These are phyloP conservation scores for Cladosporium sp. DNA, from an alignment of 2,329 filamentous ascomycete genomes.

Conservation along the genomic window DNA sequence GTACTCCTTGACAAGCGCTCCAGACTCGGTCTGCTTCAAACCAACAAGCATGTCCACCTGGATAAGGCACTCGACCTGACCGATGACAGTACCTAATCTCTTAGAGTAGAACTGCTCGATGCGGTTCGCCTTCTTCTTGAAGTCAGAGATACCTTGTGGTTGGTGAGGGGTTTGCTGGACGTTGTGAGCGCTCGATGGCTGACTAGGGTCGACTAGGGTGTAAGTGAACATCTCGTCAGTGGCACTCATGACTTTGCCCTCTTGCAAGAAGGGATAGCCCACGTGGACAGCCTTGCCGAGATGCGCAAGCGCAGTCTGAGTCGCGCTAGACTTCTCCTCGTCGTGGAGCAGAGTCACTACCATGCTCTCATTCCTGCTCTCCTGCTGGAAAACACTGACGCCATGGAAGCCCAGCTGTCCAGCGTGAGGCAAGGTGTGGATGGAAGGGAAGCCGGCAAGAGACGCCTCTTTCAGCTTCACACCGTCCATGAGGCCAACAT, in stretches of 20 bases:
- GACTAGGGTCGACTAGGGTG: slow-evolving; percentile 56
- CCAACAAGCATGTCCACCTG: slow-evolving; percentile 94
- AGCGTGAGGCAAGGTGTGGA: slow-evolving; percentile 80
- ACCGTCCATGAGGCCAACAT: slow-evolving; percentile 77
- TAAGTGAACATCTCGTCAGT: slow-evolving; percentile 95
- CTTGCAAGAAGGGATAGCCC: slow-evolving; percentile 91
- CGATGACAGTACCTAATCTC: slow-evolving; percentile 81
- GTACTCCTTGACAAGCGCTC: slow-evolving; percentile 89
- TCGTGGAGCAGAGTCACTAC: slow-evolving; percentile 77
- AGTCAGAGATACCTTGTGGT: slow-evolving; percentile 73
- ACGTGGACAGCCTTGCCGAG: slow-evolving; percentile 84
- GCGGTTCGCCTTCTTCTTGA: slow-evolving; percentile 74
- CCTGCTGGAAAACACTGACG: slow-evolving; percentile 90
- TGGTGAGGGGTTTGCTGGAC: slow-evolving; percentile 67
- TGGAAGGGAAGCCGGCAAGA: slow-evolving; percentile 87
- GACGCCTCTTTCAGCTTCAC: slow-evolving; percentile 77
- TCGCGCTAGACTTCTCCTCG: slow-evolving; percentile 61
- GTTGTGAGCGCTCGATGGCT: slow-evolving; percentile 37
- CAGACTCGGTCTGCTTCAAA: slow-evolving; percentile 82
- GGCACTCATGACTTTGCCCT: slow-evolving; percentile 83
- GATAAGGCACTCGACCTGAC: slow-evolving; percentile 80
- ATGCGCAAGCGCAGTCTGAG: slow-evolving; percentile 69
- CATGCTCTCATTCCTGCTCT: slow-evolving; percentile 96
- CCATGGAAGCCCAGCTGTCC: slow-evolving; percentile 81
- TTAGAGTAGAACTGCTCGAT: slow-evolving; percentile 89